Evolutionary conservation across 805 yeast species (phyloP).

Genomic region (Pichia occidentalis): DNA sequence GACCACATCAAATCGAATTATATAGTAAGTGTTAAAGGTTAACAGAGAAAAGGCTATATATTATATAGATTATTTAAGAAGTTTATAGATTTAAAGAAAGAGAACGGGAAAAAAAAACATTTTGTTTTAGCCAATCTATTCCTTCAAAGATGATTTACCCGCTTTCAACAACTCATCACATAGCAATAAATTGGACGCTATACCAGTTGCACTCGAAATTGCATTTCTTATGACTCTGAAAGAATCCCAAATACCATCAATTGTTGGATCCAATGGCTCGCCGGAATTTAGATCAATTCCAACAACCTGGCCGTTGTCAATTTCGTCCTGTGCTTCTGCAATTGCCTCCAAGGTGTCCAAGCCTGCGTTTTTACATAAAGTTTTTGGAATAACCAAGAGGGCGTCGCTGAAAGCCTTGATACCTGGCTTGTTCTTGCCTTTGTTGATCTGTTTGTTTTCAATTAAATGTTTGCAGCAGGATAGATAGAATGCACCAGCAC

Average conservation of each 20-base stretch:
- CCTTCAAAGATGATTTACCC: slow-evolving; percentile 87
- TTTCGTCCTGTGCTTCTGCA: slow-evolving; percentile 83
- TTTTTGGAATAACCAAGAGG: slow-evolving; percentile 84
- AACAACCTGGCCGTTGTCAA: slow-evolving; percentile 70
- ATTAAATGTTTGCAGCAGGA: slow-evolving; percentile 68
- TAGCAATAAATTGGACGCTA: slow-evolving; percentile 82
- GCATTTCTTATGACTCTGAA: slow-evolving; percentile 92
- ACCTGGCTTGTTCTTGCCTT: slow-evolving; percentile 87
- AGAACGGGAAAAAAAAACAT: too few species aligned
- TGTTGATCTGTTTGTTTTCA: slow-evolving; percentile 45
- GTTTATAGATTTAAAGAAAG: too few species aligned
- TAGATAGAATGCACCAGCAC: slow-evolving; percentile 94
- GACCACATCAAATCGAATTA: slow-evolving; percentile 2
- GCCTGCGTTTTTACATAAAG: slow-evolving; percentile 87
- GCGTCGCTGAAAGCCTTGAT: slow-evolving; percentile 92
- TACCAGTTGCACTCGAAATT: slow-evolving; percentile 85
- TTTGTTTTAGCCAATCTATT: too few species aligned
- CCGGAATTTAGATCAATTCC: slow-evolving; percentile 91
- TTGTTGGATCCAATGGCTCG: slow-evolving; percentile 90
- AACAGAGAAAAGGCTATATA: background rate
- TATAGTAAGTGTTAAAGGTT: slow-evolving; percentile 12
- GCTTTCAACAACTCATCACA: slow-evolving; percentile 97
- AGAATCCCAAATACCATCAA: slow-evolving; percentile 96
- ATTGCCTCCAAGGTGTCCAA: slow-evolving; percentile 87
- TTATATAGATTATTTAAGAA: background rate